Conservation (phyloP, 352 stramenopile genomes). For the Aphanomyces euteiches region DNA sequence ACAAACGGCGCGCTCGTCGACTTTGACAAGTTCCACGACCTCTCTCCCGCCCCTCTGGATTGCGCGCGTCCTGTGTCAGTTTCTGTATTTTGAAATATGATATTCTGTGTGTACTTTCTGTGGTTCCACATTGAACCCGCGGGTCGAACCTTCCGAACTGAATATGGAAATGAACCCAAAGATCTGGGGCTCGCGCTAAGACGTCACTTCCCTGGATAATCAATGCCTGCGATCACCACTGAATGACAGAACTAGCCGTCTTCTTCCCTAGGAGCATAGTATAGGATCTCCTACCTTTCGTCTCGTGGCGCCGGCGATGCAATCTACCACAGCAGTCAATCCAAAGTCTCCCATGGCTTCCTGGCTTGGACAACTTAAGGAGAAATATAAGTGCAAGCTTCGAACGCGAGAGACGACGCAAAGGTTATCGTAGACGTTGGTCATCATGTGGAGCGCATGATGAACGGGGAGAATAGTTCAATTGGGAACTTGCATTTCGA, state of each 20-base stretch:
- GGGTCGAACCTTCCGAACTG: neutral
- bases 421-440: no score
- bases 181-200: neutral
- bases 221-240: no score
- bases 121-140: neutral
- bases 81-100: constrained; percentile 16
- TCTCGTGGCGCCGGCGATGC: no score
- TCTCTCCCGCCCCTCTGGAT: constrained; percentile 51
- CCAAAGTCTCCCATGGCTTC: neutral
- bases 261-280: no score
- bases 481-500: no score
- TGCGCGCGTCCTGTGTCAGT: neutral
- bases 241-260: no score
- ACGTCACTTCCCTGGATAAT: no score
- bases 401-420: no score
- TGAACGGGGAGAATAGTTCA: no score
- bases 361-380: neutral
- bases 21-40: constrained; percentile 78
- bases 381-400: no score
- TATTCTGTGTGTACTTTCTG: neutral
- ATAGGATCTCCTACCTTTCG: no score
- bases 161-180: neutral
- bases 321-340: neutral
- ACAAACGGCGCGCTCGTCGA: constrained; percentile 58
- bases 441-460: no score